Evolutionary conservation across 2,329 filamentous ascomycete genomes (phyloP), one percentile per base, ranked within the genome.

Genomic region (Aspergillus sp.): DNA sequence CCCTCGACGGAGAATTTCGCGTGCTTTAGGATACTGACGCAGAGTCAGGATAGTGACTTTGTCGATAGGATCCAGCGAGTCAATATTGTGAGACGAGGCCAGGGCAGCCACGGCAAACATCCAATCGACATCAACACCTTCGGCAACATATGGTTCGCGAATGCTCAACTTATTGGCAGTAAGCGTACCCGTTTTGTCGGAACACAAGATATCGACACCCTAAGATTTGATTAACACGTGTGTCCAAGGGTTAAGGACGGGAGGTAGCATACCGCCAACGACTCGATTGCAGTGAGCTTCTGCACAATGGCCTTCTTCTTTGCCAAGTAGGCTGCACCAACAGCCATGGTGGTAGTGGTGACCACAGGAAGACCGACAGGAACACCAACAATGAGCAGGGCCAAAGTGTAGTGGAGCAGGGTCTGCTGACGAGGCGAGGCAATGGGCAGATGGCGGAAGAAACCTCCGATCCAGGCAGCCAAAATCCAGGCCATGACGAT

Each of bases 181-280:
- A n/a, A 90, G 78, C 19, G 87, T 91, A 74, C 88, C 88, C 9
- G 88, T 90, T 79, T 91, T 90, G 73, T 91, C 88, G 56, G 88
- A 90, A 76, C 87, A 91, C 60, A 90, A 81, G 60, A 90, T 85
- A 68, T 90, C 86, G 55, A 90, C 87, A 77, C 87, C 74, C 70
- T 75, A 52, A 10, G 14, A 4, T 13, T 6, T 7, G 8, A 44
- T 52, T 48, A 52, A 40, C 32, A n/a, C 32, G 17, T 24, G 8
- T 26, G 3, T 9, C 14, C 1, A 1, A 30, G 24, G 3, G 10
- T n/a, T 8, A 2, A 6, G 6, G 16, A 30, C 6, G 4, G 38
- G 20, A 30, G 11, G 4, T 14, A 36, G 66, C 72, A 50, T 69
- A 76, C 84, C 63, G 86, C 86, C 50, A 88, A 77, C 26, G 87